Base-by-base conservation (phyloP, 1,139 yeast species). In the Chernovozyma aurita region DNA sequence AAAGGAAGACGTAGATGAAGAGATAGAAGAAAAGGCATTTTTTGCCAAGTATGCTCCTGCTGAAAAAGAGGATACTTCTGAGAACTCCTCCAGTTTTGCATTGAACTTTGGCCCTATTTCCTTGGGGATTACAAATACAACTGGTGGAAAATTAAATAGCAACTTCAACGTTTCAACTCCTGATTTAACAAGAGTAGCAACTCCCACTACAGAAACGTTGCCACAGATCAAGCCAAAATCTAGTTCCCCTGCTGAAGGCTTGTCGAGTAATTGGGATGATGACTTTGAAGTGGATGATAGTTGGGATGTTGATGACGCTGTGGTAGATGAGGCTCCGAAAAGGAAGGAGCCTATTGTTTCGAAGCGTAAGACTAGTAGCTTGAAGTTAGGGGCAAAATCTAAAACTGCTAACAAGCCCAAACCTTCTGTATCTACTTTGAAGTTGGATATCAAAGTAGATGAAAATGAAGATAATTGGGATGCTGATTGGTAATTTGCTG, bases 381-480 rank as follows among this genome's bases (percentile, higher is more conserved):
- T 63, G 44, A 60, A 59, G 34, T 50, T 65, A 25, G 68, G 69
- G 1, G 38, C 45, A 22, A 51, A 44, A 28, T 30, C 49, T 4
- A 38, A 44, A 18, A 42, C 46, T 36, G 48, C 50, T n/a, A 22
- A 18, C 14, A 4, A 32, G 11, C 14, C 21, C n/a, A 31, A 34
- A 28, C 29, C 34, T 27, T 54, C 61, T 2, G 55, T 50, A 4
- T 53, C 64, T 1, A 47, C 57, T 3, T 51, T 72, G 30, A 66
- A 70, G 32, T 52, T 72, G 37, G 61, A 70, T 32, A 47, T 71
- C 11, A 68, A 58, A 7, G 59, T 55, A 12, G 66, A 63, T 7
- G 72, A 65, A 17, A n/a, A n/a, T n/a, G 80, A 69, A 12, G 79
- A 70, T 36, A 76, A 73, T 0, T 78, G 84, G 80, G 85, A 76